Conservation (phyloP, 140 eudicot genomes). For the Bidens hawaiensis region DNA sequence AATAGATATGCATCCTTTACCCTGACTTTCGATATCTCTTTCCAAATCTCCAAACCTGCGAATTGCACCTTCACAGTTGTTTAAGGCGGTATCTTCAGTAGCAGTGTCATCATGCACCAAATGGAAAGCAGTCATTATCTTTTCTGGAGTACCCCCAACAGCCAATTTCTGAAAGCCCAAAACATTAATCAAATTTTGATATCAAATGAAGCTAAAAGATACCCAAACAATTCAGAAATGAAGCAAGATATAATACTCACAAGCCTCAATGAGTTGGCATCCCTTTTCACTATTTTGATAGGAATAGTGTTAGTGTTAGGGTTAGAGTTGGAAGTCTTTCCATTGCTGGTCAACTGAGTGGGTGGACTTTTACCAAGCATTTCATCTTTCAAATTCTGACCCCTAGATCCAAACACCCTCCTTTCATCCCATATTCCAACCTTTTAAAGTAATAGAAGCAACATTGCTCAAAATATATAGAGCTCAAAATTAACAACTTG, state of each 20-base stretch:
- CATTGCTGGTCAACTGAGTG: slow-evolving; percentile 43
- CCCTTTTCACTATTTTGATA: slow-evolving; percentile 81
- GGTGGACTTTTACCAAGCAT: slow-evolving; percentile 57
- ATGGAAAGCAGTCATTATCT: slow-evolving; percentile 73
- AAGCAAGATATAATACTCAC: slow-evolving; percentile 40
- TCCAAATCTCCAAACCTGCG: slow-evolving; percentile 52
- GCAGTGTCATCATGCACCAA: slow-evolving; percentile 55
- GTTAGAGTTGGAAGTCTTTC: slow-evolving; percentile 24
- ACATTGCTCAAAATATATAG: slow-evolving; percentile 1
- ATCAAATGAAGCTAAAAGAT: slow-evolving; percentile 5
- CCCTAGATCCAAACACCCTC: slow-evolving; percentile 91
- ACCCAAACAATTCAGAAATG: background rate
- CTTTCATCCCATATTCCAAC: slow-evolving; percentile 90
- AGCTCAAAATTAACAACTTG: background rate
- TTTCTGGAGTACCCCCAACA: slow-evolving; percentile 77
- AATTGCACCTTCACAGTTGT: slow-evolving; percentile 52
- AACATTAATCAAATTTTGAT: slow-evolving; percentile 11
- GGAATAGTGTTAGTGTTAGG: slow-evolving; percentile 60
- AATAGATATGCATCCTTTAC: slow-evolving; percentile 30
- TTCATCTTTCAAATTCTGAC: slow-evolving; percentile 80
- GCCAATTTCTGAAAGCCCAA: slow-evolving; percentile 69
- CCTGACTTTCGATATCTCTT: slow-evolving; percentile 61
- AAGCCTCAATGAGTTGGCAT: slow-evolving; percentile 67
- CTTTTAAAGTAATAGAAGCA: slow-evolving; percentile 33
- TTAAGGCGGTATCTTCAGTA: slow-evolving; percentile 57